Evolutionary conservation across 2,329 filamentous ascomycete species (phyloP), one percentile per base, ranked within the genome.

Genomic region (Daldinia sp.): DNA sequence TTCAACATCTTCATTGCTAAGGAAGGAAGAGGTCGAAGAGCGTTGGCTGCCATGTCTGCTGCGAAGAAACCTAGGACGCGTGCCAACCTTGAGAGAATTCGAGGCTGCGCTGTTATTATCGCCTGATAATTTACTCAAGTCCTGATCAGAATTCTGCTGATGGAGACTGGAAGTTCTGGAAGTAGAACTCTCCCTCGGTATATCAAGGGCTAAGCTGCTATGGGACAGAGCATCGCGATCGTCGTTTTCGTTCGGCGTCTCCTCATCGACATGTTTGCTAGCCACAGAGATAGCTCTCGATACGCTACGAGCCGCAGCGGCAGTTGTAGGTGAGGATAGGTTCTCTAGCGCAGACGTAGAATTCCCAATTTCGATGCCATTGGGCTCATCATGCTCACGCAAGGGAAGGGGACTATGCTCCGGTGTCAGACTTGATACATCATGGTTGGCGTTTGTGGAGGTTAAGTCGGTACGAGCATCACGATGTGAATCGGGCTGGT

Each of bases 1-100:
- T n/a, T 88, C 88, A 7, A 82, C 84, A 68, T 92, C 90, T 39
- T 89, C 86, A 50, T 86, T 87, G 15, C 85, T 85, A n/a, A 82
- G 76, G 44, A 88, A 85, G 1, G 88, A 90, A 0, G 88, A 90
- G 2, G 86, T 82, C 1, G 88, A 90, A 3, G 88, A 90, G 60
- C 87, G 82, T 71, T 88, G 85, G 75, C 87, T 90, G 39, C 82
- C 82, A 74, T 85, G 83, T 39, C 86, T 83, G 75, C 86, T 89
- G 60, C 85, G 84, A 18, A 90, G 78, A 70, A 87, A 90, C 71
- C 86, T 88, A 12, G 87, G 87, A 37, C 85, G 82, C 56, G 78
- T 81, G n/a, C 79, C 80, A 57, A 79, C 78, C 46, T 83, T 82
- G 26, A 88, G 79, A 1, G 83, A 80, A 53, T 82, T 77, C 6